Evolutionary conservation across 495 filamentous ascomycete genomes (phyloP).

Genomic region (Daldinia childiae): DNA sequence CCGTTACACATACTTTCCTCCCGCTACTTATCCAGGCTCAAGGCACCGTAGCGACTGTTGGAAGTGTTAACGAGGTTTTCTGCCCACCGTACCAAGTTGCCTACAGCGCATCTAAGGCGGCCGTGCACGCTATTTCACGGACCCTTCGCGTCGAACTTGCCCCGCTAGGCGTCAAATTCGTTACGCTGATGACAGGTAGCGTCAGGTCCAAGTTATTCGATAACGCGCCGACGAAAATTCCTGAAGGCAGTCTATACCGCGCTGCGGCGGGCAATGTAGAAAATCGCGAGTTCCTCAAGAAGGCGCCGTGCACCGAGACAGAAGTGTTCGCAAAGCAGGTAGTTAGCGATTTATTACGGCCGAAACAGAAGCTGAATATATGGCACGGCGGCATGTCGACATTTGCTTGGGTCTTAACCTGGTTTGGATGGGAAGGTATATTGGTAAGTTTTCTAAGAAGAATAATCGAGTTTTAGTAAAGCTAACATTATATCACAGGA

Average conservation of each 20-base stretch:
- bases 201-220: slow-evolving; percentile 43
- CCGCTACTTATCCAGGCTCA: slow-evolving; percentile 58
- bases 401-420: slow-evolving; percentile 40
- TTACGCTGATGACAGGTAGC: slow-evolving; percentile 46
- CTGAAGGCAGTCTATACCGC: slow-evolving; percentile 34
- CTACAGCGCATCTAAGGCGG: slow-evolving; percentile 66
- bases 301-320: slow-evolving; percentile 31
- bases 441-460: slow-evolving; percentile 28
- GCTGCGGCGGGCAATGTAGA: slow-evolving; percentile 29
- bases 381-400: slow-evolving; percentile 48
- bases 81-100: slow-evolving; percentile 54
- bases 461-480: neutral
- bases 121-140: slow-evolving; percentile 53
- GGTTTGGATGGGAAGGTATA: slow-evolving; percentile 36
- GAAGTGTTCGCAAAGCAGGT: slow-evolving; percentile 47
- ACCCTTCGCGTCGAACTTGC: slow-evolving; percentile 63
- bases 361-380: slow-evolving; percentile 41
- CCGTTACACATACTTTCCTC: slow-evolving; percentile 64
- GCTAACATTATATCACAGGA: slow-evolving; percentile 48
- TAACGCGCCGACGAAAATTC: slow-evolving; percentile 38
- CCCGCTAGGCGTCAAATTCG: slow-evolving; percentile 58
- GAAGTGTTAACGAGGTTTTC: slow-evolving; percentile 59
- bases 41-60: slow-evolving; percentile 61
- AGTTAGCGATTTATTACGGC: slow-evolving; percentile 43
- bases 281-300: slow-evolving; percentile 33